Evolutionary conservation across 768 basidiomycete genomes (phyloP).

Genomic region (Tylopilus sp.): DNA sequence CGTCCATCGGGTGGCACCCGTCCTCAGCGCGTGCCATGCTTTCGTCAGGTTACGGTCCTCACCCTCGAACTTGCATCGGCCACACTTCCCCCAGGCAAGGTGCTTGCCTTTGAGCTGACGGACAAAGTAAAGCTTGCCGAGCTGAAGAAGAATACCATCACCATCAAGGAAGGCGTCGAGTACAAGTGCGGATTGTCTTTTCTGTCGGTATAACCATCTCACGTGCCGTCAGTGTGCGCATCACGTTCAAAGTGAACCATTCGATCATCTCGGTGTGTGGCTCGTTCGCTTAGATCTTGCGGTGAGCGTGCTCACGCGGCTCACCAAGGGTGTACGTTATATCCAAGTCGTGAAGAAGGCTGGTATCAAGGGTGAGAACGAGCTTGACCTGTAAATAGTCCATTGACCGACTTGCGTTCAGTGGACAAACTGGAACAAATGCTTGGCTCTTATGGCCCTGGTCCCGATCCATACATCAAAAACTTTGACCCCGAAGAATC

Average conservation of each 20-base stretch:
- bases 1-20: constrained; percentile 15
- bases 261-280: constrained; percentile 74
- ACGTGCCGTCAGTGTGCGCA: constrained; percentile 55
- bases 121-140: constrained; percentile 42
- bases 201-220: not conserved
- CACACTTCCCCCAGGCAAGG: constrained; percentile 59
- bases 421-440: constrained; percentile 93
- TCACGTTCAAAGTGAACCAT: constrained; percentile 85
- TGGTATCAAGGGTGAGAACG: constrained; percentile 60
- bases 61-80: constrained; percentile 78
- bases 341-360: constrained; percentile 84
- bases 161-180: constrained; percentile 82
- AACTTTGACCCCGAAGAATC: constrained; percentile 72
- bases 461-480: constrained; percentile 63
- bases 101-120: constrained; percentile 64
- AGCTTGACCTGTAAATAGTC: not conserved
- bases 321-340: constrained; percentile 72
- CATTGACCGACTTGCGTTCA: constrained; percentile 27
- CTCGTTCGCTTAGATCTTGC: not conserved
- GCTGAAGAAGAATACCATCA: constrained; percentile 74
- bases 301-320: constrained; percentile 4
- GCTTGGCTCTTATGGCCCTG: constrained; percentile 90
- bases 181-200: constrained; percentile 59
- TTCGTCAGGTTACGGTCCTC: constrained; percentile 60
- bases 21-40: constrained; percentile 16